phyloP scores from a whole-genome alignment of 2,329 filamentous ascomycete species.

The Colletotrichum eremochloae region DNA sequence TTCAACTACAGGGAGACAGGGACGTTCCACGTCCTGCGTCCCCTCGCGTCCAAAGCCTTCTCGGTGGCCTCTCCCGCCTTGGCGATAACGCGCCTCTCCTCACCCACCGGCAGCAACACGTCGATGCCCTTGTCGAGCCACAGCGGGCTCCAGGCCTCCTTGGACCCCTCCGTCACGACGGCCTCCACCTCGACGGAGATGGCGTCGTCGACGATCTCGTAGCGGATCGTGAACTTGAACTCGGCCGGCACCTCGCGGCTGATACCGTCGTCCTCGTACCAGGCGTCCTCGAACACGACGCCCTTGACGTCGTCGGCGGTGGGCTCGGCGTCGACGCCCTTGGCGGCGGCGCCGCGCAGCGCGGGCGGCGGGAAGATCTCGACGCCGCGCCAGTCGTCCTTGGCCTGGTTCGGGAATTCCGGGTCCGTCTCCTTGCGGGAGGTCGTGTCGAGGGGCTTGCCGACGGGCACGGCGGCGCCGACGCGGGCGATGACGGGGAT shows the following conservation, averaged over 20 bases:
- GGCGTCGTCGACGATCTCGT: slow-evolving; percentile 15
- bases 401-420: slow-evolving; percentile 55
- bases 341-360: slow-evolving; percentile 25
- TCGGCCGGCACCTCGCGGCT: slow-evolving; percentile 32
- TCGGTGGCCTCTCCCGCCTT: slow-evolving; percentile 20
- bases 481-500: slow-evolving; percentile 57
- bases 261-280: slow-evolving; percentile 58
- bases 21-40: slow-evolving; percentile 31
- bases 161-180: neutral
- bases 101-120: slow-evolving; percentile 31
- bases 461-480: slow-evolving; percentile 56
- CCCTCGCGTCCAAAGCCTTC: slow-evolving; percentile 24
- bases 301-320: slow-evolving; percentile 20
- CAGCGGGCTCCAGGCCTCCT: slow-evolving; percentile 28
- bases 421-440: slow-evolving; percentile 52
- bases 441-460: slow-evolving; percentile 53
- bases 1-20: slow-evolving; percentile 7
- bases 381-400: slow-evolving; percentile 58
- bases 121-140: slow-evolving; percentile 30
- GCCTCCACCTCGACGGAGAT: slow-evolving; percentile 18
- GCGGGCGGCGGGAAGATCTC: slow-evolving; percentile 57
- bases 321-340: slow-evolving; percentile 17
- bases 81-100: slow-evolving; percentile 23
- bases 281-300: slow-evolving; percentile 49
- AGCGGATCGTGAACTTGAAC: slow-evolving; percentile 31